Base-by-base conservation (phyloP, 805 yeast genomes). In the Isabelozyma heimii region DNA sequence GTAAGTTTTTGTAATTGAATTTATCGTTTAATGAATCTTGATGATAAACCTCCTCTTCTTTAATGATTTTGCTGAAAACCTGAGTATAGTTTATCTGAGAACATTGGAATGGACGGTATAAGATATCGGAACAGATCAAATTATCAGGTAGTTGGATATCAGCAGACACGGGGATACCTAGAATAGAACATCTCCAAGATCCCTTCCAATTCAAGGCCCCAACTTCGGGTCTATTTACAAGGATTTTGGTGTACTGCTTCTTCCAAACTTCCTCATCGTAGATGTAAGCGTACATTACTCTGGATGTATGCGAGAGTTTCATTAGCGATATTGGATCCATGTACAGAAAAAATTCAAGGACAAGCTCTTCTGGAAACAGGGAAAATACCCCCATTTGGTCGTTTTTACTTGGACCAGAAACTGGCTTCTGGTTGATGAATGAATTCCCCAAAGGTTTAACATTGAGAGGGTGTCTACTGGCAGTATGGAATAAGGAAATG, bases 251-350 rank as follows among this genome's bases (percentile, higher is more conserved):
- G 58, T 84, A 83, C 42, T 84, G 48, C 48, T 73, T 77, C 57
- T 85, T 86, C 97, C 97, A 91, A 20, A 87, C 55, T 45, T 90
- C 96, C 54, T 90, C 97, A 59, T 83, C 86, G 60, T 82, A 83
- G 10, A 83, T 60, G 61, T 80, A 87, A 0, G 92, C 95, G 64
- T 85, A 89, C 60, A 86, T 65, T 5, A 84, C 75, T 50, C 86
- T 77, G 3, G 95, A 88, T 2, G 83, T 66, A 46, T 78, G 81
- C 39, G 85, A 76, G 26, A 89, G 58, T 27, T 66, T 70, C 47
- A 75, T 59, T 46, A 91, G 65, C 38, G 84, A 82, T 0, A 53
- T 47, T 37, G 73, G 72, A 16, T 74, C 72, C 2, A 91, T 53
- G 45, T 69, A 75, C 1, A 77, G 68, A 3, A 89, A 51, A 1